Evolutionary conservation across 108 stramenopile genomes (phyloP).

Genomic region (Schizochytrium sp.): DNA sequence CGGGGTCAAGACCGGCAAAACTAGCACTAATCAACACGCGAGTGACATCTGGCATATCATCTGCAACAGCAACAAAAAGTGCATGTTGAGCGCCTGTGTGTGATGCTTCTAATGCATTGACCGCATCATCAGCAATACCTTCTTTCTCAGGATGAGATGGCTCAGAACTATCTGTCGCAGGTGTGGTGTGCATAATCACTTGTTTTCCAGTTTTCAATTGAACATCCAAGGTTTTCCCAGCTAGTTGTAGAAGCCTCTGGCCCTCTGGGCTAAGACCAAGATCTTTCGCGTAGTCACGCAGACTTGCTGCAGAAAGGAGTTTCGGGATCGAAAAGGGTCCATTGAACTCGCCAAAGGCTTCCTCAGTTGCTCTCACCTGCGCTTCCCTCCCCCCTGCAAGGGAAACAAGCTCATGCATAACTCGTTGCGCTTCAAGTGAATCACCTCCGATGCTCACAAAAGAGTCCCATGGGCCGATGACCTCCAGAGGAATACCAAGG

Average conservation of each 20-base stretch:
- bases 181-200: background rate
- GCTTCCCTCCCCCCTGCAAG: background rate
- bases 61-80: constrained; percentile 25
- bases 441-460: constrained; percentile 33
- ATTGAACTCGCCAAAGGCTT: constrained; percentile 25
- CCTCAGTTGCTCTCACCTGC: background rate
- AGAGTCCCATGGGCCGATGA: background rate
- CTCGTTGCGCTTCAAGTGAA: constrained; percentile 42
- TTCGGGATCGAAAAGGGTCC: background rate
- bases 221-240: too few species aligned
- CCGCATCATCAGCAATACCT: too few species aligned
- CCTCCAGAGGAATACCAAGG: background rate
- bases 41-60: background rate
- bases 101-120: too few species aligned
- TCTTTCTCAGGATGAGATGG: too few species aligned
- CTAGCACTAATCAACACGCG: background rate
- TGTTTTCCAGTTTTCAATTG: too few species aligned
- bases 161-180: background rate
- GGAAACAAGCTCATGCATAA: constrained; percentile 8
- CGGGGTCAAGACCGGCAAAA: background rate
- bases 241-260: too few species aligned
- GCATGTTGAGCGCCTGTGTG: background rate
- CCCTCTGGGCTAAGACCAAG: background rate
- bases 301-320: background rate
- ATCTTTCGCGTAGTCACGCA: background rate